Base-by-base conservation (phyloP, 345 rosid species). In the Gynandropsis gynandra region DNA sequence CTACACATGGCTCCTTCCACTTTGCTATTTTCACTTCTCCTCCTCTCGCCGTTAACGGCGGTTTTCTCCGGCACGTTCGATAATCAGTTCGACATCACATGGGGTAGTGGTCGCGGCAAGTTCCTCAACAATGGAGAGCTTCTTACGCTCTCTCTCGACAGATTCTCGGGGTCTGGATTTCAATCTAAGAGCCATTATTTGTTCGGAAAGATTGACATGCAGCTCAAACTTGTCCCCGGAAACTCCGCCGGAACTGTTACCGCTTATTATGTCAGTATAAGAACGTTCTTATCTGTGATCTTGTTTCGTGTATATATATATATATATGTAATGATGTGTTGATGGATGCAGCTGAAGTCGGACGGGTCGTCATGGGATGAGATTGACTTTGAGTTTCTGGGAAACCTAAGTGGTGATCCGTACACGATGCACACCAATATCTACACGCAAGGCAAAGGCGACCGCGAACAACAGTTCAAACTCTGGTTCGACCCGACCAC, bases 381-480 rank as follows among this genome's bases (percentile, higher is more conserved):
- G 49, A 79, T 87, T 10, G 89, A 81, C 56, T 77, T 87, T 19
- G 95, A 83, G 56, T 86, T 86, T 77, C 52, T 80, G 52, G 92
- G 95, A 18, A 86, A 86, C 56, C 39, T 75, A 44, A 82, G 73
- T 13, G 90, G 87, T 24, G 67, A 78, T 1, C 95, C 89, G 35
- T 82, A 78, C 24, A 64, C 58, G 18, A 65, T 82, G 43, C 95
- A 85, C 55, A 85, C 87, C 0, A 81, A 85, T 50, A 74, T 85
- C 34, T 81, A 54, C 39, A 75, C 70, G 47, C 79, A 80, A 57
- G 89, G 89, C 2, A 78, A 79, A 61, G 95, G 89, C 54, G 65
- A 72, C 52, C 74, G 79, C 55, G 87, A 85, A 65, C 87, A 85
- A 42, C 95, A 85, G 17, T 85, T 81, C 47, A 54, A 77, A 56